Conservation (phyloP, 108 stramenopile species). For the Cyclotella kingstonii region DNA sequence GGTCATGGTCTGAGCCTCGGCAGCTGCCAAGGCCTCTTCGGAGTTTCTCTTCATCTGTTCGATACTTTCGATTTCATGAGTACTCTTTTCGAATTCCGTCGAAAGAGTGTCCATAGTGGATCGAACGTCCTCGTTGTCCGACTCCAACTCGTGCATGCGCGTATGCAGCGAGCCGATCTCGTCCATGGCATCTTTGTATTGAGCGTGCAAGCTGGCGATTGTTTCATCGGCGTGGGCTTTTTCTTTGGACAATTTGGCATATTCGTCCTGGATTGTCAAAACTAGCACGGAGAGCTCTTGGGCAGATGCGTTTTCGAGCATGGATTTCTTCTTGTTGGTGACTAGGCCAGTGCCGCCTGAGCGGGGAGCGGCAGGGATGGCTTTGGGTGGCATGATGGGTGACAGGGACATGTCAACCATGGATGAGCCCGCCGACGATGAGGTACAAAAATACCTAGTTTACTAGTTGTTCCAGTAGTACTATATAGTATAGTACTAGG, state of each 20-base stretch:
- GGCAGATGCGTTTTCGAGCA: constrained; percentile 44
- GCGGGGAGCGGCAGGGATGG: constrained; percentile 14
- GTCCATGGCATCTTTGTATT: constrained; percentile 44
- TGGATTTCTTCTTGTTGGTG: constrained; percentile 14
- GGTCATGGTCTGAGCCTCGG: constrained; percentile 12
- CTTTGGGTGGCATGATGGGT: constrained; percentile 2
- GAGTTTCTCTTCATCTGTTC: constrained; percentile 22
- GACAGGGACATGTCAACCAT: too few species aligned
- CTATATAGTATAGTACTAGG: too few species aligned
- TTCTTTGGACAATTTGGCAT: constrained; percentile 42
- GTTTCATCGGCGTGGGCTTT: constrained; percentile 38
- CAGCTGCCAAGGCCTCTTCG: constrained; percentile 9
- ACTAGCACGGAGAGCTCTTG: constrained; percentile 49
- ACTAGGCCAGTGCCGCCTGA: neutral
- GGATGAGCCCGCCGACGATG: too few species aligned
- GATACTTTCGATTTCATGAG: constrained; percentile 34
- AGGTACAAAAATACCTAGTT: too few species aligned
- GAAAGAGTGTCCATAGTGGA: constrained; percentile 42
- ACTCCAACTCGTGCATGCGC: constrained; percentile 27
- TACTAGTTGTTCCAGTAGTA: neutral
- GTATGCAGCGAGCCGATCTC: constrained; percentile 31
- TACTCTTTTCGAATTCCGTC: constrained; percentile 41
- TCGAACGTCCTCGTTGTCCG: constrained; percentile 41
- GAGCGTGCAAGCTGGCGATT: constrained; percentile 23
- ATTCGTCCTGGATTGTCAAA: constrained; percentile 46